phyloP scores from a whole-genome alignment of 768 basidiomycete genomes.

The Exsudoporus frostii region DNA sequence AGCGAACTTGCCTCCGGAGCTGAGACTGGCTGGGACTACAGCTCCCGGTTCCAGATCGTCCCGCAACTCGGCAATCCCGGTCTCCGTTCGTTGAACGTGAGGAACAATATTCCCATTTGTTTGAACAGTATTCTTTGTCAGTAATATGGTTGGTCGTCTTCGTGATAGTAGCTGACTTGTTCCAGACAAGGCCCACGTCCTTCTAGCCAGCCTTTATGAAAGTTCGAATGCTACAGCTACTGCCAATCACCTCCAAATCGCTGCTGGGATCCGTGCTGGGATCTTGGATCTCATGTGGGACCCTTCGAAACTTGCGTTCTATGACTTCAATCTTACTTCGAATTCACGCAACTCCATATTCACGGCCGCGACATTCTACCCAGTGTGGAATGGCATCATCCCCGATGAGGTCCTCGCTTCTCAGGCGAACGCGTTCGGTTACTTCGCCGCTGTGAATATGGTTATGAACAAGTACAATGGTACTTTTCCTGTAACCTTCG shows the following conservation, averaged over 20 bases:
- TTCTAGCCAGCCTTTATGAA: constrained; percentile 61
- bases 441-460: constrained; percentile 73
- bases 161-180: neutral
- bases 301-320: constrained; percentile 75
- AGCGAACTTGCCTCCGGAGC: constrained; percentile 86
- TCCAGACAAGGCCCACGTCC: constrained; percentile 61
- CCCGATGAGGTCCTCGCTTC: constrained; percentile 64
- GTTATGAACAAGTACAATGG: constrained; percentile 86
- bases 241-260: constrained; percentile 51
- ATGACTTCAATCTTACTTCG: constrained; percentile 81
- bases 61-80: constrained; percentile 45
- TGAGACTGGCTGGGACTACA: constrained; percentile 59
- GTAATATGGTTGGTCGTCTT: constrained; percentile 24
- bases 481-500: constrained; percentile 75
- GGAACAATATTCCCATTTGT: constrained; percentile 67
- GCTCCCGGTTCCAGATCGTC: constrained; percentile 42
- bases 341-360: constrained; percentile 63
- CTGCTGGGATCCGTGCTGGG: constrained; percentile 56
- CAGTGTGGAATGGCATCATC: constrained; percentile 83
- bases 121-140: constrained; percentile 83
- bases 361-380: constrained; percentile 77
- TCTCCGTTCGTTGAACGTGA: constrained; percentile 68
- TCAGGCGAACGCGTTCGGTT: constrained; percentile 59
- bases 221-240: constrained; percentile 42
- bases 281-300: constrained; percentile 91